phyloP scores from a whole-genome alignment of 441 rosid species.

The Croton laevigatus region DNA sequence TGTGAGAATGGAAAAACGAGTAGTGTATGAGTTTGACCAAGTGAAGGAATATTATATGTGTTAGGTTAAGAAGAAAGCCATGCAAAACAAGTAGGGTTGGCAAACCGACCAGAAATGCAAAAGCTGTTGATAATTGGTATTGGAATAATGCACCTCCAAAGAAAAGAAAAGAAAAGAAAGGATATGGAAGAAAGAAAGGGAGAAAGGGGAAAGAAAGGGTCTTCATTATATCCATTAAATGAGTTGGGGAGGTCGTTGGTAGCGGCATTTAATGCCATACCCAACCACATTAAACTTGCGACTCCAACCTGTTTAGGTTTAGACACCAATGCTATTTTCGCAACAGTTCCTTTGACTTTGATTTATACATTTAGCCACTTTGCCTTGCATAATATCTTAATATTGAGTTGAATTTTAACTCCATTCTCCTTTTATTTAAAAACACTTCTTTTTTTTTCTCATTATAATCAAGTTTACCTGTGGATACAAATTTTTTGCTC shows the following conservation, averaged over 20 bases:
- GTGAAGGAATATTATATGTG: background rate
- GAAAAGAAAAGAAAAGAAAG: too few relatives aligned
- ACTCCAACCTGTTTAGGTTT: background rate
- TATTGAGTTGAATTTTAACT: too few relatives aligned
- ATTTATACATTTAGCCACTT: background rate
- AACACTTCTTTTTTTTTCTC: too few relatives aligned
- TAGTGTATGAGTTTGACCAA: conserved; percentile 26
- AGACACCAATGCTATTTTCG: background rate
- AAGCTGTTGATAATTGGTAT: too few relatives aligned
- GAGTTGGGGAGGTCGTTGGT: conserved; percentile 27
- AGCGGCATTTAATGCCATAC: conserved; percentile 33
- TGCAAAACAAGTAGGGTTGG: conserved; percentile 23
- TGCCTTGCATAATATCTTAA: too few relatives aligned
- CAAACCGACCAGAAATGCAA: conserved; percentile 4
- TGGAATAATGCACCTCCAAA: too few relatives aligned
- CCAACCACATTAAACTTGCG: conserved; percentile 19
- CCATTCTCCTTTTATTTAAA: too few relatives aligned
- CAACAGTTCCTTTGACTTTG: background rate
- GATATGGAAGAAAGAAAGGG: too few relatives aligned
- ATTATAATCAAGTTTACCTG: too few relatives aligned
- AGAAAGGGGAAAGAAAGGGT: too few relatives aligned
- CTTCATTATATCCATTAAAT: conserved; percentile 6
- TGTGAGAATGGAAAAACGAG: conserved; percentile 14
- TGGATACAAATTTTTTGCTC: too few relatives aligned
- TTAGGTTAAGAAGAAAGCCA: conserved; percentile 18